A percentile compares a stretch with the other conserved stretches of the same genome.
These are phyloP conservation scores for Chalciporus sphaerocephalus DNA, from an alignment of 768 basidiomycete species.

Conservation along the genomic window DNA sequence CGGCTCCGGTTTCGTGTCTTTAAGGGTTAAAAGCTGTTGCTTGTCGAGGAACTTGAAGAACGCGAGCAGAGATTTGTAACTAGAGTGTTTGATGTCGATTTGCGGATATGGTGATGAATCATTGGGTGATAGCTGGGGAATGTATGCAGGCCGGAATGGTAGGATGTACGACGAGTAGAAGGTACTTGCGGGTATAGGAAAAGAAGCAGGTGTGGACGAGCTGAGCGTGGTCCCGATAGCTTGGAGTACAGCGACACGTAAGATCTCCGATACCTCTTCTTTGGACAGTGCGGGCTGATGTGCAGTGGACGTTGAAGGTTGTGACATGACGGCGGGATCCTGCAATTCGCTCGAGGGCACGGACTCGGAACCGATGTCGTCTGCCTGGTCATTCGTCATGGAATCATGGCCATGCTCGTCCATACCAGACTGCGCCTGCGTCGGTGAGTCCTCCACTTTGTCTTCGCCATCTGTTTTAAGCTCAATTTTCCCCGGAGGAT, in stretches of 20 bases:
- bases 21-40: slow-evolving; percentile 64
- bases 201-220: slow-evolving; percentile 46
- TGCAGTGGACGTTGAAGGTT: slow-evolving; percentile 8
- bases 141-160: slow-evolving; percentile 71
- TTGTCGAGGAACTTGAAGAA: slow-evolving; percentile 82
- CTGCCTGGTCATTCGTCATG: slow-evolving; percentile 20
- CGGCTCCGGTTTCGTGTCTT: slow-evolving; percentile 54
- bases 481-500: slow-evolving; percentile 46
- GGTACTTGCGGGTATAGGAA: slow-evolving; percentile 72
- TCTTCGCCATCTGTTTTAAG: slow-evolving; percentile 15
- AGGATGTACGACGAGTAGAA: slow-evolving; percentile 77
- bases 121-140: slow-evolving; percentile 14
- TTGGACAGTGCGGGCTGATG: slow-evolving; percentile 19
- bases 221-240: slow-evolving; percentile 51
- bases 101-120: slow-evolving; percentile 28
- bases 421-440: slow-evolving; percentile 7
- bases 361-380: slow-evolving; percentile 13
- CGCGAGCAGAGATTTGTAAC: slow-evolving; percentile 72
- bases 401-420: slow-evolving; percentile 8
- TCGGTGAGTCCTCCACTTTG: slow-evolving; percentile 6
- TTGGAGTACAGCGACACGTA: slow-evolving; percentile 63
- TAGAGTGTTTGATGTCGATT: slow-evolving; percentile 74
- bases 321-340: slow-evolving; percentile 1
- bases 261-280: slow-evolving; percentile 37
- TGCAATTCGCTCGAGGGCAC: slow-evolving; percentile 10